Percentiles rank a stretch among this genome's conserved stretches.
Conservation (phyloP, 257 asterid species). For the Oldenlandia corymbosa region DNA sequence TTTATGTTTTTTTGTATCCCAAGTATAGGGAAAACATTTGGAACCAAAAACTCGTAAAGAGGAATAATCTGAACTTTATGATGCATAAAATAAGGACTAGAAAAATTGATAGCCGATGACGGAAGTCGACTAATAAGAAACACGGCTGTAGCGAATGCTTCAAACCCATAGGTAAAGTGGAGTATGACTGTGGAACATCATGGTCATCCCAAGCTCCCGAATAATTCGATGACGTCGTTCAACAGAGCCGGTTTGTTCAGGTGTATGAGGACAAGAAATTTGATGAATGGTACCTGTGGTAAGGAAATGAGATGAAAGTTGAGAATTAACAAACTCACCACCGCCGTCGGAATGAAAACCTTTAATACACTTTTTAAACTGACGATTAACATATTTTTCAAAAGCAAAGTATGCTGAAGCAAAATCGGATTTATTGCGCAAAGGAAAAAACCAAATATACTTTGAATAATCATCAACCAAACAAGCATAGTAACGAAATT, state of each 20-base stretch:
- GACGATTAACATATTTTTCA: neutral
- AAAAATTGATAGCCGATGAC: too few relatives aligned
- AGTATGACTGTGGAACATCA: too few relatives aligned
- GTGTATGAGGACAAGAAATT: neutral
- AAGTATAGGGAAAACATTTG: too few relatives aligned
- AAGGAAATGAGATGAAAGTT: neutral
- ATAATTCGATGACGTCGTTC: neutral
- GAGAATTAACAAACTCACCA: neutral
- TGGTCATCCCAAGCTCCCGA: too few relatives aligned
- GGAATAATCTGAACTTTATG: too few relatives aligned
- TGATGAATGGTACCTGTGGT: neutral
- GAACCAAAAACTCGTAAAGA: too few relatives aligned
- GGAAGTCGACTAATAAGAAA: too few relatives aligned
- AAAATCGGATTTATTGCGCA: neutral
- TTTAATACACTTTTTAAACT: neutral
- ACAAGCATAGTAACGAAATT: neutral
- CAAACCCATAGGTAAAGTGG: too few relatives aligned
- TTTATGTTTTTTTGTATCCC: too few relatives aligned
- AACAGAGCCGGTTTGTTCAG: neutral
- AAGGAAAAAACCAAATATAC: neutral
- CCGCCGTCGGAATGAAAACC: neutral
- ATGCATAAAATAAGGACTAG: too few relatives aligned
- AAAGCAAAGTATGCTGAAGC: neutral
- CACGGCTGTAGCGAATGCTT: too few relatives aligned
- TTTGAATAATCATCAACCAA: neutral